Conservation (phyloP, 306 rosid genomes). For the Trifolium repens region DNA sequence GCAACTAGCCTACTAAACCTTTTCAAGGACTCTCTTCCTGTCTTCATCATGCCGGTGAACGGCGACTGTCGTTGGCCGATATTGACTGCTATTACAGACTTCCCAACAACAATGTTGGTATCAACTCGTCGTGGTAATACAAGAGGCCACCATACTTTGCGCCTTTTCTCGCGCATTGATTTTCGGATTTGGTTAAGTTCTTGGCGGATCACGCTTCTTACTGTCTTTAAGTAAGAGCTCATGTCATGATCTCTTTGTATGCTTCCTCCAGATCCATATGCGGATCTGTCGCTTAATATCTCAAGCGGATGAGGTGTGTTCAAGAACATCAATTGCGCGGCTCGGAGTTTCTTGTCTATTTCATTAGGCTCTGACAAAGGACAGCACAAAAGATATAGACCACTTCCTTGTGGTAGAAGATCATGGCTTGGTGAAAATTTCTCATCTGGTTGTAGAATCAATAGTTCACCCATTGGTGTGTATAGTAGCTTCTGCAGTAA, state of each 20-base stretch:
- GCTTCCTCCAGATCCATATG: constrained; percentile 85
- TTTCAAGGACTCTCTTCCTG: constrained; percentile 72
- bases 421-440: constrained; percentile 85
- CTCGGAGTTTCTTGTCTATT: constrained; percentile 67
- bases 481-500: constrained; percentile 68
- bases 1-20: constrained; percentile 79
- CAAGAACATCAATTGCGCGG: constrained; percentile 68
- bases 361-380: constrained; percentile 54
- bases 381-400: constrained; percentile 68
- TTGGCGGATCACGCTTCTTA: constrained; percentile 73
- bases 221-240: constrained; percentile 72
- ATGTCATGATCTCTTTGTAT: constrained; percentile 93
- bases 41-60: constrained; percentile 65
- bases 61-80: constrained; percentile 53
- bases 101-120: constrained; percentile 54
- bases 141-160: constrained; percentile 82
- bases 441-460: constrained; percentile 91
- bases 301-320: constrained; percentile 98
- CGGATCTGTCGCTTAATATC: constrained; percentile 76
- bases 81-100: constrained; percentile 49
- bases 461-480: constrained; percentile 88
- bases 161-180: constrained; percentile 64
- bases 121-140: constrained; percentile 46
- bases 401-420: constrained; percentile 88
- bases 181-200: constrained; percentile 70